Base-by-base conservation (phyloP, 129 eudicot species). In the Flaveria brownii region DNA sequence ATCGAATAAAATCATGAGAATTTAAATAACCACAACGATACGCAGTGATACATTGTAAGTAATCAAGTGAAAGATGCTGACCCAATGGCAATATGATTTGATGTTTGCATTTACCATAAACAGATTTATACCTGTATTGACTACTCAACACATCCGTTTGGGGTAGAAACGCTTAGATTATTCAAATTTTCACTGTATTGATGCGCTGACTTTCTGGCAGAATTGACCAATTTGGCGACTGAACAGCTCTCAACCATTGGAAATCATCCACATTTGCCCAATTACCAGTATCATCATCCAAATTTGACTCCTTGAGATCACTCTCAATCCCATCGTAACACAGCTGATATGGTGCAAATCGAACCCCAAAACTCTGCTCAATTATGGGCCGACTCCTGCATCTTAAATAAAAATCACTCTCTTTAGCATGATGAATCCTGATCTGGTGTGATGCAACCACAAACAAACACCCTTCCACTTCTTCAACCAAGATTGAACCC, bases 251-350 rank as follows among this genome's bases (percentile, higher is more conserved):
- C 68, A 90, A 56, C 97, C 98, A 93, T 82, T 82, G 81, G 50
- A 93, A 91, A 78, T 91, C 97, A 88, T 93, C 98, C 66, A 93
- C 97, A 83, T 93, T 88, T 8, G 82, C 88, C 98, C 98, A 93
- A 75, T 82, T 91, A 80, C 91, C 90, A 9, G 91, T 87, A 85
- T 91, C 97, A 66, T 87, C 93, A 22, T 75, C 78, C 61, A 93
- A 88, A 73, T 87, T 91, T 0, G 96, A 90, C 70, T 78, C 72
- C 92, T 10, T 41, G 15, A 65, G 71, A 65, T 65, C 71, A 17
- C 50, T 65, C 71, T 65, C 71, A 9, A 65, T 65, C 26, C 71
- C 50, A 15, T 62, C 68, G 15, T 65, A 65, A 36, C 25, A 36
- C 28, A 65, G 80, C 77, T 86, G 72, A 62, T 88, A 90, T 0